Evolutionary conservation across 2,329 filamentous ascomycete species (phyloP).

Genomic region (Colletotrichum karsti): DNA sequence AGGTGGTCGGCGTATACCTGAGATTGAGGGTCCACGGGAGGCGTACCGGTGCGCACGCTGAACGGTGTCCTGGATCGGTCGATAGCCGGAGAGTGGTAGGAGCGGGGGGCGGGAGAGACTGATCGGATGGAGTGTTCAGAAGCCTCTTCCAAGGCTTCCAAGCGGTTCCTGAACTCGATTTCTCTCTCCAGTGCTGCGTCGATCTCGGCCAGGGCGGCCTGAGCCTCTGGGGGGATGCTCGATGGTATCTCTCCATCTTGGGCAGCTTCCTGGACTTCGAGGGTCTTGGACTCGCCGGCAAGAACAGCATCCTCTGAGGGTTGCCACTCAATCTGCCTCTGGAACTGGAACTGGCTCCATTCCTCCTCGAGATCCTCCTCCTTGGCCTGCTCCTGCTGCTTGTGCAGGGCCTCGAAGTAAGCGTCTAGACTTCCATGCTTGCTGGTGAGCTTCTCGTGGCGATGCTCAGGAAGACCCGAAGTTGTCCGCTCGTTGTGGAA

Average conservation of each 20-base stretch:
- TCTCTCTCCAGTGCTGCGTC: slow-evolving; percentile 86
- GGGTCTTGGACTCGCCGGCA: slow-evolving; percentile 67
- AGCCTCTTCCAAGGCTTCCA: slow-evolving; percentile 53
- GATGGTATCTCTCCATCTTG: slow-evolving; percentile 42
- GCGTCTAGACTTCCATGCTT: slow-evolving; percentile 79
- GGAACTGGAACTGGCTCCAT: slow-evolving; percentile 92
- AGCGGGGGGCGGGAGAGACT: slow-evolving; percentile 40
- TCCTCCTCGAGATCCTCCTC: slow-evolving; percentile 75
- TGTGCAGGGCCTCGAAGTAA: slow-evolving; percentile 91
- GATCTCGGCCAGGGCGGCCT: slow-evolving; percentile 78
- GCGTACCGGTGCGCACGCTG: slow-evolving; percentile 65
- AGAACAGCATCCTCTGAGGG: slow-evolving; percentile 63
- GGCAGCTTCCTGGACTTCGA: slow-evolving; percentile 45
- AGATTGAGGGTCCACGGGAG: slow-evolving; percentile 70
- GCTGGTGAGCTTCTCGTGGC: slow-evolving; percentile 54
- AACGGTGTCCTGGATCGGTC: slow-evolving; percentile 52
- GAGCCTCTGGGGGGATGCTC: slow-evolving; percentile 53
- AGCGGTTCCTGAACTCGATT: slow-evolving; percentile 64
- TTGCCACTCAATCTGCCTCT: slow-evolving; percentile 91
- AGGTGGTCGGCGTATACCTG: slow-evolving; percentile 82
- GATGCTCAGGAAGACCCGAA: slow-evolving; percentile 64
- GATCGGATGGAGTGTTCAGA: slow-evolving; percentile 47
- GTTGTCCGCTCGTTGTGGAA: slow-evolving; percentile 69
- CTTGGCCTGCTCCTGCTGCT: slow-evolving; percentile 70
- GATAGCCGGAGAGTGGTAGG: slow-evolving; percentile 50